Conservation (phyloP, 805 yeast genomes). For the Wickerhamomyces rabaulensis region DNA sequence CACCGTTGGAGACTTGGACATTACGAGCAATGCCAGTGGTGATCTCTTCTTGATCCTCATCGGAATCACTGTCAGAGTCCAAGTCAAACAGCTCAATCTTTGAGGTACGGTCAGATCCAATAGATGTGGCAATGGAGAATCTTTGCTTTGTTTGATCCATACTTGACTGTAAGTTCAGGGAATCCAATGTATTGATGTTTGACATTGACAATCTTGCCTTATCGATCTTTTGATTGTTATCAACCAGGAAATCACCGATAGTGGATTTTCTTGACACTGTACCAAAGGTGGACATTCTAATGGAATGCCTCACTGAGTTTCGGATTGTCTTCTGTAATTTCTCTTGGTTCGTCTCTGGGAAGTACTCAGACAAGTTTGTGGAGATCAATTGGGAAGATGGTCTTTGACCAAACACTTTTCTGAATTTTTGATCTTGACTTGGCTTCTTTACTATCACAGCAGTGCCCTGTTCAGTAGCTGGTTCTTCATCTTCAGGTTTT, state of each 20-base stretch:
- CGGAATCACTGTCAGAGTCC: slow-evolving; percentile 18
- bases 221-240: slow-evolving; percentile 51
- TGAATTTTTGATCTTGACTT: slow-evolving; percentile 21
- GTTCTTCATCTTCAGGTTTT: slow-evolving; percentile 4
- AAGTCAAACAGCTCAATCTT: slow-evolving; percentile 23
- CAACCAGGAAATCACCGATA: slow-evolving; percentile 59
- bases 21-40: slow-evolving; percentile 1
- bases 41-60: slow-evolving; percentile 1
- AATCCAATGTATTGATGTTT: slow-evolving; percentile 22
- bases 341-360: slow-evolving; percentile 74
- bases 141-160: slow-evolving; percentile 25
- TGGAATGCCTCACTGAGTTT: slow-evolving; percentile 77
- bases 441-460: not conserved
- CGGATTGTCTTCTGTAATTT: slow-evolving; percentile 76
- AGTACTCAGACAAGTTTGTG: slow-evolving; percentile 81
- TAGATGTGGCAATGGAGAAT: slow-evolving; percentile 20
- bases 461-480: slow-evolving; percentile 6
- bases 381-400: slow-evolving; percentile 93
- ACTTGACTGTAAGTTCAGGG: slow-evolving; percentile 26
- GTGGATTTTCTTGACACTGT: slow-evolving; percentile 35
- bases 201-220: slow-evolving; percentile 31
- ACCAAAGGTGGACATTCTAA: slow-evolving; percentile 41
- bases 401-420: slow-evolving; percentile 70
- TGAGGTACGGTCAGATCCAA: slow-evolving; percentile 19
- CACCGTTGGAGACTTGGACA: slow-evolving; percentile 7